Base-by-base conservation (phyloP, 192 early-diverging fungal genomes). In the Coemansia sp. region DNA sequence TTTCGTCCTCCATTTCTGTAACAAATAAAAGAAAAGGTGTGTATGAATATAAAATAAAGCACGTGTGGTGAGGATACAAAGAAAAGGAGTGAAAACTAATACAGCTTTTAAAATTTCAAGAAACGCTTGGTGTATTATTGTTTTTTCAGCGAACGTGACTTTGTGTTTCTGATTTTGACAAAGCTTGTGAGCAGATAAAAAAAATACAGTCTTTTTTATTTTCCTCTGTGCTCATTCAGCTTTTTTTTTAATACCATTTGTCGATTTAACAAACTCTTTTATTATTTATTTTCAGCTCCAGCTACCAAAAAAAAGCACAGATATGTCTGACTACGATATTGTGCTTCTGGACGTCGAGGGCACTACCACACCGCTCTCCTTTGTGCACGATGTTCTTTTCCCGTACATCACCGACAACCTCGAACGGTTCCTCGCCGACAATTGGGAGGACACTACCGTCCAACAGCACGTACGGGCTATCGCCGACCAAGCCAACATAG, bases 351-450 rank as follows among this genome's bases (percentile, higher is more conserved):
- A 96, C 69, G 91, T 96, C 67, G 94, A 97, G 75, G 95, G 97
- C 17, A 99, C 97, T 1, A 98, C 94, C 6, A 96, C 94, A 1
- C 94, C 96, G 17, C 96, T 99, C 32, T 87, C 93, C 25, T 99
- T 97, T 86, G 96, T 99, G 20, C 93, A 95, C 76, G 93, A 96
- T 52, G 85, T 85, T 12, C 76, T 99, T 66, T 99, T 99, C 63
- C 95, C 97, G 16, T 96, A 94, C 73, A 89, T 95, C 36, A 72
- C 72, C 29, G 68, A 77, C 32, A 83, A 89, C 45, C 65, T 92
- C 5, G 28, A 72, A 7, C 63, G 76, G 32, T 99, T 96, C 61
- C 68, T 99, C n/a, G 72, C 83, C 22, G 58, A 70, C 2, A 68
- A 79, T 64, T 90, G 87, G 87, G 60, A 49, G 40, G 69, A 86